Percentiles rank a stretch among this genome's conserved stretches.
Conservation (phyloP, 164 flowering plant species). For the Vitis rupestris region DNA sequence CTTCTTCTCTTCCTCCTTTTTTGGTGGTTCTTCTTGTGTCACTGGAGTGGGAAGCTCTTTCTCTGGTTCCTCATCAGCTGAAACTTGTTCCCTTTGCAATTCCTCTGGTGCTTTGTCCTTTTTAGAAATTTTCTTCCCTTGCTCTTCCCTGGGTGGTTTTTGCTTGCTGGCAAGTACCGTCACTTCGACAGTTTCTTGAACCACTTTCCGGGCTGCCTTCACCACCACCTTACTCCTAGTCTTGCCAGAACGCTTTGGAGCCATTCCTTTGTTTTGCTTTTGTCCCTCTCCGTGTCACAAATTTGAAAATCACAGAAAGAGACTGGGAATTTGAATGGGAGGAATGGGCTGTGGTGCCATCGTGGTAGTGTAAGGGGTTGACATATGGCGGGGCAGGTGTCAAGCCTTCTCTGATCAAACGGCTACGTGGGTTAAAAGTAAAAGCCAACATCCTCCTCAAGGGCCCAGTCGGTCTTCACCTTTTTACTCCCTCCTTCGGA, state of each 20-base stretch:
- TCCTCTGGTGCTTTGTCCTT: constrained; percentile 9
- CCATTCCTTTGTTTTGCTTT: constrained; percentile 19
- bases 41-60: neutral
- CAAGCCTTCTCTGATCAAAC: neutral
- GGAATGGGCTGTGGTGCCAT: no score
- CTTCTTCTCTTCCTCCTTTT: constrained; percentile 5
- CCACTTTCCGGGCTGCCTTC: constrained; percentile 35
- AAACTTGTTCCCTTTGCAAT: neutral
- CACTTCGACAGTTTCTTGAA: constrained; percentile 36
- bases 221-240: constrained; percentile 18
- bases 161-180: constrained; percentile 15
- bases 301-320: no score
- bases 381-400: constrained; percentile 24
- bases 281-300: neutral
- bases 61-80: constrained; percentile 5
- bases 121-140: constrained; percentile 3
- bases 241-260: constrained; percentile 31
- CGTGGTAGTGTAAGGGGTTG: neutral
- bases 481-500: no score
- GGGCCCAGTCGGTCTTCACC: no score
- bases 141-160: neutral
- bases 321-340: no score
- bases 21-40: constrained; percentile 1
- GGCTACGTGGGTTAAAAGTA: constrained; percentile 21
- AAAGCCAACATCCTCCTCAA: no score